Percentiles rank a stretch among this genome's conserved stretches.
These are phyloP conservation scores for Calonectria ilicicola DNA, from an alignment of 2,329 filamentous ascomycete species.

Conservation along the genomic window DNA sequence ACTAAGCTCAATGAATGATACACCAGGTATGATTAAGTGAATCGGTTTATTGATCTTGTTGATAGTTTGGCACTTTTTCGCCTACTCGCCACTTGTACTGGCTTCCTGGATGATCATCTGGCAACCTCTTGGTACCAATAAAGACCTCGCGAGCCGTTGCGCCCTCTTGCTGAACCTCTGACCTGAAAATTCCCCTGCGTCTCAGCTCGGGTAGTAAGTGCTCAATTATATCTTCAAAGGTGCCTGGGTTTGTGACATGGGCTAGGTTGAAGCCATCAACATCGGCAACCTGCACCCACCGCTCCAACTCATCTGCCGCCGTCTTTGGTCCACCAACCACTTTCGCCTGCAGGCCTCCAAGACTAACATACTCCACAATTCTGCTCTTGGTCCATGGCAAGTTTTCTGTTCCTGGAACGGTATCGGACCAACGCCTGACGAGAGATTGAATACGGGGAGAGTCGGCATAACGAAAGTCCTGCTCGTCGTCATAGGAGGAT, in stretches of 20 bases:
- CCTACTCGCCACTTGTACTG: conserved; percentile 62
- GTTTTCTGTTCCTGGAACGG: conserved; percentile 40
- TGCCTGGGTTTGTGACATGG: conserved; percentile 55
- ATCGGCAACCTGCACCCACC: conserved; percentile 55
- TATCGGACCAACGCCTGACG: conserved; percentile 14
- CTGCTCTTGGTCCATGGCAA: conserved; percentile 66
- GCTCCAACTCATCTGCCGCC: conserved; percentile 57
- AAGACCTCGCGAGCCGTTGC: conserved; percentile 69
- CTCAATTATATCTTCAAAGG: conserved; percentile 44
- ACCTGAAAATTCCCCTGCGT: conserved; percentile 39
- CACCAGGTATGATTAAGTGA: no score
- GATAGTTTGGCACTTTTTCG: not conserved
- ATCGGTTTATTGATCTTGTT: not conserved
- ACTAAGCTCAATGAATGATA: no score
- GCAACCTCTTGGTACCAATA: conserved; percentile 65
- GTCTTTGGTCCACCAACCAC: conserved; percentile 26
- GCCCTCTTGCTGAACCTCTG: conserved; percentile 43
- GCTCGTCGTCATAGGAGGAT: conserved; percentile 10
- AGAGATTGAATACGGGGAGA: conserved; percentile 14
- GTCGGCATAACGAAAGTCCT: conserved; percentile 18
- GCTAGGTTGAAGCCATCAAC: conserved; percentile 55
- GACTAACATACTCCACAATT: conserved; percentile 66
- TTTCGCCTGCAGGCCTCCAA: conserved; percentile 52
- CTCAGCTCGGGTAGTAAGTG: conserved; percentile 42
- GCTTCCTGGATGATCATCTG: conserved; percentile 69